A percentile compares a stretch with the other conserved stretches of the same genome.
phyloP scores from a whole-genome alignment of 345 rosid genomes.

The Adansonia digitata region DNA sequence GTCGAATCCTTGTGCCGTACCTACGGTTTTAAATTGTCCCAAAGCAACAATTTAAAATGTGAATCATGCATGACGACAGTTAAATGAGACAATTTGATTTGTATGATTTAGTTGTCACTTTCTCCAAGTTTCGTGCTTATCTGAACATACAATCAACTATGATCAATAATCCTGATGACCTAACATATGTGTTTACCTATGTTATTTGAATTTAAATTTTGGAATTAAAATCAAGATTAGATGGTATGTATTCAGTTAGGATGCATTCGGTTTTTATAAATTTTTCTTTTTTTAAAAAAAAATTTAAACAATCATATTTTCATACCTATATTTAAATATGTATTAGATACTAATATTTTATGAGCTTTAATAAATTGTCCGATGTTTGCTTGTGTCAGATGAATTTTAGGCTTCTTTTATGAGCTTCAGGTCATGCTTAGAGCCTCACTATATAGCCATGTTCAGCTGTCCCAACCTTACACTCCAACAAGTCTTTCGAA shows the following conservation, averaged over 20 bases:
- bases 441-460: too few relatives aligned
- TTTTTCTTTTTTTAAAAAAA: too few relatives aligned
- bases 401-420: not conserved
- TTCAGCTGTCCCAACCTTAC: not conserved
- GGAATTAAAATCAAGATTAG: too few relatives aligned
- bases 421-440: too few relatives aligned
- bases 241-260: too few relatives aligned
- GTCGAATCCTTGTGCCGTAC: not conserved
- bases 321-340: too few relatives aligned
- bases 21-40: not conserved
- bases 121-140: not conserved
- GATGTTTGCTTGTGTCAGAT: not conserved
- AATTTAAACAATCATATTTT: too few relatives aligned
- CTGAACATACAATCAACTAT: not conserved
- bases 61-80: not conserved
- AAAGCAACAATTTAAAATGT: not conserved
- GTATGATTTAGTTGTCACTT: not conserved
- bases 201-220: too few relatives aligned
- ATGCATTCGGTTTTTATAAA: too few relatives aligned
- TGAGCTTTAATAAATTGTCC: not conserved
- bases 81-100: not conserved
- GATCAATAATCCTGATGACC: not conserved
- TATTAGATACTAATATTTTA: too few relatives aligned
- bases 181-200: not conserved
- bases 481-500: not conserved